Conservation (phyloP, 2,329 filamentous ascomycete genomes). For the Helotiales sp. region DNA sequence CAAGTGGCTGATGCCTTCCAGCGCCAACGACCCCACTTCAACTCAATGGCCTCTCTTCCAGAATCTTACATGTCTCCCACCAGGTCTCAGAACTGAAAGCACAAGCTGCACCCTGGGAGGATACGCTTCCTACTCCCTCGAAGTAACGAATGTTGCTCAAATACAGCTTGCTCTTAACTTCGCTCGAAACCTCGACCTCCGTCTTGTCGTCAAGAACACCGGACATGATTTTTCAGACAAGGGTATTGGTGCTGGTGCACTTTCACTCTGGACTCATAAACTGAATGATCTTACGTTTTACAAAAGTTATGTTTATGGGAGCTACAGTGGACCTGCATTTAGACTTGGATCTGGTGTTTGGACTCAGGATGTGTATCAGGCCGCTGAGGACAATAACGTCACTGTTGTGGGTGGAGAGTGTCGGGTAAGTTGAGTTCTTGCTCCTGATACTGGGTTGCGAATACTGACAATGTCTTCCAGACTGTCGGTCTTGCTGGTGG, state of each 20-base stretch:
- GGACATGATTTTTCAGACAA: slow-evolving; percentile 49
- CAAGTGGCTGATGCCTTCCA: slow-evolving; percentile 34
- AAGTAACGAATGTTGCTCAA: slow-evolving; percentile 21
- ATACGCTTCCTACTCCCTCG: slow-evolving; percentile 28
- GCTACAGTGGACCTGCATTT: slow-evolving; percentile 37
- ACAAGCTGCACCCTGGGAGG: slow-evolving; percentile 21
- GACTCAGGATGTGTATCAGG: slow-evolving; percentile 43
- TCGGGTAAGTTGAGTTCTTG: slow-evolving; percentile 8
- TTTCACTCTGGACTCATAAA: slow-evolving; percentile 51
- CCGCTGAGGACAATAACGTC: slow-evolving; percentile 44
- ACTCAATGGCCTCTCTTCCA: slow-evolving; percentile 48
- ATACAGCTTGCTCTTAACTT: slow-evolving; percentile 34
- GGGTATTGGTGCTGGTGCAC: slow-evolving; percentile 35
- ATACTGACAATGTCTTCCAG: slow-evolving; percentile 27
- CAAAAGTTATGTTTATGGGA: slow-evolving; percentile 34
- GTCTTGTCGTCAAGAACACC: slow-evolving; percentile 43
- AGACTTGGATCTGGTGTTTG: slow-evolving; percentile 44
- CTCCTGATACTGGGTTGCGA: background rate
- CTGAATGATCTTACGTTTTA: slow-evolving; percentile 44
- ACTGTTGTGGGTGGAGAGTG: slow-evolving; percentile 52
- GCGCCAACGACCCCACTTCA: slow-evolving; percentile 42
- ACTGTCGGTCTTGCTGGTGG: slow-evolving; percentile 45
- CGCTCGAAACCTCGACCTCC: slow-evolving; percentile 35
- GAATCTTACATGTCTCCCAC: slow-evolving; percentile 39
- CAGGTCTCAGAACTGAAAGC: background rate